These are phyloP conservation scores for Moniliella sp. DNA, from an alignment of 1,284 basidiomycete genomes.

Conservation along the genomic window DNA sequence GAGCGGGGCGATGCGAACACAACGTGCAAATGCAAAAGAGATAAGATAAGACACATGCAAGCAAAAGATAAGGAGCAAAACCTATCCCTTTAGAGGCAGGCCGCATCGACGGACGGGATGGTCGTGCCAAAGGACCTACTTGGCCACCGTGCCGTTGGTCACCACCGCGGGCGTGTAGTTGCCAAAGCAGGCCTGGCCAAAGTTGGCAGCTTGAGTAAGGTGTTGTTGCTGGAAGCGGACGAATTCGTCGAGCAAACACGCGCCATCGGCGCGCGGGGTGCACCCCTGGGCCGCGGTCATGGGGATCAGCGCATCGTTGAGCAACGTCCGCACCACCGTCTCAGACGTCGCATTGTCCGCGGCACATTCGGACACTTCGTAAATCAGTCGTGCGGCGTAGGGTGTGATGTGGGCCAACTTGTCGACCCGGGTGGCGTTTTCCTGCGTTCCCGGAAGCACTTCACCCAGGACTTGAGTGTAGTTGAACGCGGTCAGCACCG, in stretches of 20 bases:
- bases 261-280: slow-evolving; percentile 45
- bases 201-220: slow-evolving; percentile 17
- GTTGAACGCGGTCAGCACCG: slow-evolving; percentile 23
- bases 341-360: slow-evolving; percentile 15
- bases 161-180: not conserved
- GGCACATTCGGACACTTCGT: slow-evolving; percentile 15
- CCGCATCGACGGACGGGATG: no score
- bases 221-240: slow-evolving; percentile 36
- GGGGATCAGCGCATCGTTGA: slow-evolving; percentile 71
- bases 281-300: slow-evolving; percentile 52
- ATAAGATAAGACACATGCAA: no score
- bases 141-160: not conserved
- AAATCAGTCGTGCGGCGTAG: slow-evolving; percentile 14
- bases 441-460: slow-evolving; percentile 7
- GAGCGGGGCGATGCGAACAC: no score
- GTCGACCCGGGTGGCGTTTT: slow-evolving; percentile 11
- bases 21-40: no score
- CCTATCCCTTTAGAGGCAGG: no score
- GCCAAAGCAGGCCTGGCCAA: slow-evolving; percentile 11
- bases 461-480: slow-evolving; percentile 14
- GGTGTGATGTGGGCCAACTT: slow-evolving; percentile 13
- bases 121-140: no score
- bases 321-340: slow-evolving; percentile 51
- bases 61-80: no score
- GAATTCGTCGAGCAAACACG: slow-evolving; percentile 58